phyloP scores from a whole-genome alignment of 148 eudicot genomes.

The Rhododendron williamsianum region DNA sequence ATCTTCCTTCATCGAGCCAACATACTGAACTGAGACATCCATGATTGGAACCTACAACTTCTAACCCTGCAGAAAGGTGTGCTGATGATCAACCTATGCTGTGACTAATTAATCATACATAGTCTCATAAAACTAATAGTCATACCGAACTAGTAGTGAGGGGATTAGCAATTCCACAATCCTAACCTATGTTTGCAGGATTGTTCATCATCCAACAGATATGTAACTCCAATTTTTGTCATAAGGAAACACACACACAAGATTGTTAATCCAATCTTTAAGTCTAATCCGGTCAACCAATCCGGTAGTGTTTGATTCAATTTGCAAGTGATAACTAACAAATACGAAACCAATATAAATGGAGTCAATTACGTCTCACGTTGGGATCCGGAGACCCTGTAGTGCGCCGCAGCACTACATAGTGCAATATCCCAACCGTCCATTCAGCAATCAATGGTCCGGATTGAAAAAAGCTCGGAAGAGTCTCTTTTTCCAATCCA shows the following conservation, averaged over 20 bases:
- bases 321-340: neutral
- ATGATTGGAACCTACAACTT: neutral
- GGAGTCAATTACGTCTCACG: neutral
- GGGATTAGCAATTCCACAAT: neutral
- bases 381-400: neutral
- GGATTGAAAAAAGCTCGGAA: no score
- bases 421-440: neutral
- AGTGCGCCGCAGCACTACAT: neutral
- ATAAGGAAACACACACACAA: neutral
- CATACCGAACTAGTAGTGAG: neutral
- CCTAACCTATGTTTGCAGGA: neutral
- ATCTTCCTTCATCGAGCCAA: slow-evolving; percentile 6
- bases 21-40: slow-evolving; percentile 16
- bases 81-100: neutral
- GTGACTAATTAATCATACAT: neutral
- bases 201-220: neutral
- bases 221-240: neutral
- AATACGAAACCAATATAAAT: neutral
- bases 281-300: neutral
- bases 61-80: neutral
- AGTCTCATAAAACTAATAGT: neutral
- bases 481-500: no score
- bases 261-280: neutral
- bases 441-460: no score
- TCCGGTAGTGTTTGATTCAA: neutral